Evolutionary conservation across 805 yeast genomes (phyloP), one percentile per base, ranked within the genome.

Genomic region (Maudiozyma saulgeensis): DNA sequence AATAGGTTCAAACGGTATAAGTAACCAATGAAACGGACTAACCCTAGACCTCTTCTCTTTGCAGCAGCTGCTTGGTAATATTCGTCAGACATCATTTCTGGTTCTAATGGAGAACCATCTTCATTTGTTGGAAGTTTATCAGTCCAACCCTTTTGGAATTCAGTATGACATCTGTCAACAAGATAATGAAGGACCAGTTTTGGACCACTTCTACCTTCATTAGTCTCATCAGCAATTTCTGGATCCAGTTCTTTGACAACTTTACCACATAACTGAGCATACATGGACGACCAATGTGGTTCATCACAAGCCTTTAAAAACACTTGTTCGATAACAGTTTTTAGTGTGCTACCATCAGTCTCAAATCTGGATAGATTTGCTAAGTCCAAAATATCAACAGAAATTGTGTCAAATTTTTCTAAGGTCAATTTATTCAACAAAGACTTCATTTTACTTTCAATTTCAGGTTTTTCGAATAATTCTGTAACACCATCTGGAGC

Each of bases 301-400:
- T 93, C 99, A 68, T 93, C 99, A 67, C 90, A 82, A 16, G 99
- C 98, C 72, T 93, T 93, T 53, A 89, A 91, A 70, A 91, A 91
- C 1, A 95, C 85, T 52, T 86, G 77, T 57, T 85, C 87, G 51
- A 93, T 80, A 47, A 90, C 87, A 61, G 79, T 80, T 60, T 83
- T 84, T 55, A 91, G 73, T 9, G 97, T 81, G 57, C 78, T 77
- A 46, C 91, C 91, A 61, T 89, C 87, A 21, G 76, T 81, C 70
- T 93, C 97, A 80, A 83, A 82, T 70, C 78, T 77, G 16, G 96
- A 82, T 73, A 90, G 97, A 53, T 82, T 77, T 41, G 95, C 90
- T 62, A 93, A 76, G 40, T 71, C 74, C 56, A 90, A 69, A 65
- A 93, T 78, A 48, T 89, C 90, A 53, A 78, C 80, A 37, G 93